Evolutionary conservation across 495 filamentous ascomycete genomes (phyloP).

Genomic region (Aspergillus sclerotioniger): DNA sequence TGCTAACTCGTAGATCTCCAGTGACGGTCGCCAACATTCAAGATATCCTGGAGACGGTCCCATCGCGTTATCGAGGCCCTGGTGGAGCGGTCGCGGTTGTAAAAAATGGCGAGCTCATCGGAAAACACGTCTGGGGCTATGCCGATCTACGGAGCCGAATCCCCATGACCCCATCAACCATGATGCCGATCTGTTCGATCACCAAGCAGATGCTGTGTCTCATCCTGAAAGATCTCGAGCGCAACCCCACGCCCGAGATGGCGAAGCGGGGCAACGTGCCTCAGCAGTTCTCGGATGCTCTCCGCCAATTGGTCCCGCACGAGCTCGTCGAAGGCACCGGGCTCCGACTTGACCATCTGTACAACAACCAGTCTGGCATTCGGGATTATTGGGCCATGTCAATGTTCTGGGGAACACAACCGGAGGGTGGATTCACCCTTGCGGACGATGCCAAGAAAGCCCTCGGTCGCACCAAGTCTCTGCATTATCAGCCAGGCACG

Average conservation of each 20-base stretch:
- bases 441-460: slow-evolving; percentile 9
- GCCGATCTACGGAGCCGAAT: slow-evolving; percentile 29
- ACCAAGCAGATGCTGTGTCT: slow-evolving; percentile 36
- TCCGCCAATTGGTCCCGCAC: neutral
- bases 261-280: slow-evolving; percentile 5
- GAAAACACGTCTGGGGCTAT: slow-evolving; percentile 33
- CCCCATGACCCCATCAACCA: slow-evolving; percentile 21
- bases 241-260: slow-evolving; percentile 7
- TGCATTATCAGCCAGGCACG: slow-evolving; percentile 31
- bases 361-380: slow-evolving; percentile 34
- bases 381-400: slow-evolving; percentile 41
- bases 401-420: slow-evolving; percentile 29
- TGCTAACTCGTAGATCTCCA: neutral
- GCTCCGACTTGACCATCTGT: slow-evolving; percentile 24
- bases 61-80: slow-evolving; percentile 18
- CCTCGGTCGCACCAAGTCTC: slow-evolving; percentile 26
- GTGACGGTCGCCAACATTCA: neutral
- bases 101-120: slow-evolving; percentile 28
- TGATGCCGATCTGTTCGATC: slow-evolving; percentile 37
- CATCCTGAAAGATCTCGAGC: slow-evolving; percentile 28
- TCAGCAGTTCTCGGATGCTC: neutral
- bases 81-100: slow-evolving; percentile 31
- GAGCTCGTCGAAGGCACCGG: neutral
- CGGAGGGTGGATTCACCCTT: slow-evolving; percentile 27
- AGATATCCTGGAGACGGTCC: neutral